phyloP scores from a whole-genome alignment of 805 yeast genomes.

The Yueomyces sp. region DNA sequence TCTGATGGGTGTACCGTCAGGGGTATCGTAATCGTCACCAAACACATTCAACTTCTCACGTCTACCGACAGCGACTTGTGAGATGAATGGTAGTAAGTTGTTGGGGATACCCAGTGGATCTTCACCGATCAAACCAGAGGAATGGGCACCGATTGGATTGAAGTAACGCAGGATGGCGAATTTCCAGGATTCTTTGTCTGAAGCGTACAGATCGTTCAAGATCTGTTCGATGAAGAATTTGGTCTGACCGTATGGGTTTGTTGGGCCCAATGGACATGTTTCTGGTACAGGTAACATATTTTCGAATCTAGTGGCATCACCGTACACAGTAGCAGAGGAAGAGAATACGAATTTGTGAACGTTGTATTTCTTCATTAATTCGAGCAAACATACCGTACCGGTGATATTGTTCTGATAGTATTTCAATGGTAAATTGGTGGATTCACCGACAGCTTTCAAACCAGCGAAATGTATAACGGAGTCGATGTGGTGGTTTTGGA shows the following conservation, averaged over 20 bases:
- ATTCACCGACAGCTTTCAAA: constrained; percentile 73
- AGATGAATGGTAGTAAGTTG: constrained; percentile 60
- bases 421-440: constrained; percentile 48
- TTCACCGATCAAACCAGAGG: constrained; percentile 69
- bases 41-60: constrained; percentile 53
- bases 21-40: constrained; percentile 57
- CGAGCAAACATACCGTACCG: constrained; percentile 49
- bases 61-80: constrained; percentile 67
- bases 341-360: constrained; percentile 53
- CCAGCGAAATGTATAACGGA: constrained; percentile 75
- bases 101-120: constrained; percentile 71
- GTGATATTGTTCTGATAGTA: constrained; percentile 58
- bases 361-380: constrained; percentile 33
- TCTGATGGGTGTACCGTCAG: constrained; percentile 72
- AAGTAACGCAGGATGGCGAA: constrained; percentile 62
- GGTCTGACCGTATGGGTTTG: constrained; percentile 68
- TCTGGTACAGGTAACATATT: constrained; percentile 73
- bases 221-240: constrained; percentile 54
- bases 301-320: constrained; percentile 61
- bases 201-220: constrained; percentile 37
- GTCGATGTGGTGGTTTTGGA: constrained; percentile 33
- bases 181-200: constrained; percentile 30
- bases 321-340: constrained; percentile 75
- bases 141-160: constrained; percentile 81
- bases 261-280: constrained; percentile 59